Percentiles rank a stretch among this genome's conserved stretches.
Conservation (phyloP, 805 yeast genomes). For the Pichia membranifaciens region DNA sequence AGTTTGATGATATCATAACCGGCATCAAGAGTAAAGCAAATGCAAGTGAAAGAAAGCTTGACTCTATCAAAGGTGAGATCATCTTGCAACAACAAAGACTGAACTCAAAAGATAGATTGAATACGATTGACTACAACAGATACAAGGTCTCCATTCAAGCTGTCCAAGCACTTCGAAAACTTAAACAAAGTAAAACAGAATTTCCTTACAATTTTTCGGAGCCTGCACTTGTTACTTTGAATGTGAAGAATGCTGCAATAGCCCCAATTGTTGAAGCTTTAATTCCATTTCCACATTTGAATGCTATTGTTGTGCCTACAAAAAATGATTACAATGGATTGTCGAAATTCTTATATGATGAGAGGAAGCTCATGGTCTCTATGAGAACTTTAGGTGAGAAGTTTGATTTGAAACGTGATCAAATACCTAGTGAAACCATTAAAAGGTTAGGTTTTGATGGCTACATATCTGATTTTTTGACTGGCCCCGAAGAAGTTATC, state of each 20-base stretch:
- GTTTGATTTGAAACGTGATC: conserved; percentile 11
- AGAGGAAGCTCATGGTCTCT: conserved; percentile 36
- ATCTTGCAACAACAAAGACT: conserved; percentile 20
- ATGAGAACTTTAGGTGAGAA: conserved; percentile 41
- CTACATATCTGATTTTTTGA: conserved; percentile 59
- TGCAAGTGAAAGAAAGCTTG: conserved; percentile 13
- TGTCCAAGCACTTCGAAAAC: conserved; percentile 37
- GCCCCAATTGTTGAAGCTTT: conserved; percentile 55
- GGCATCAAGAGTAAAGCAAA: conserved; percentile 15
- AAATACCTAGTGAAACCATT: conserved; percentile 25
- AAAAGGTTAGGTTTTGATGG: conserved; percentile 69
- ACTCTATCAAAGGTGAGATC: conserved; percentile 17
- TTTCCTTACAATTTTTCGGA: conserved; percentile 42
- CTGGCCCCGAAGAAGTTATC: conserved; percentile 69
- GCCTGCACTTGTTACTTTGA: conserved; percentile 68
- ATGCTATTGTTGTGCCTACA: conserved; percentile 59
- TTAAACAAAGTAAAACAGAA: conserved; percentile 20
- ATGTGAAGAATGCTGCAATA: conserved; percentile 42
- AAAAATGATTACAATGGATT: conserved; percentile 43
- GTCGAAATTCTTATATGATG: conserved; percentile 38
- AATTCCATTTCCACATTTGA: conserved; percentile 46
- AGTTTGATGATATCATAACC: conserved; percentile 17
- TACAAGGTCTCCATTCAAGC: conserved; percentile 30
- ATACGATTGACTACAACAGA: conserved; percentile 34
- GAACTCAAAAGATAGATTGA: conserved; percentile 46